Evolutionary conservation across 225 moss, liverwort and hornwort genomes (phyloP), one percentile per base, ranked within the genome.

Genomic region (Asterella californica): DNA sequence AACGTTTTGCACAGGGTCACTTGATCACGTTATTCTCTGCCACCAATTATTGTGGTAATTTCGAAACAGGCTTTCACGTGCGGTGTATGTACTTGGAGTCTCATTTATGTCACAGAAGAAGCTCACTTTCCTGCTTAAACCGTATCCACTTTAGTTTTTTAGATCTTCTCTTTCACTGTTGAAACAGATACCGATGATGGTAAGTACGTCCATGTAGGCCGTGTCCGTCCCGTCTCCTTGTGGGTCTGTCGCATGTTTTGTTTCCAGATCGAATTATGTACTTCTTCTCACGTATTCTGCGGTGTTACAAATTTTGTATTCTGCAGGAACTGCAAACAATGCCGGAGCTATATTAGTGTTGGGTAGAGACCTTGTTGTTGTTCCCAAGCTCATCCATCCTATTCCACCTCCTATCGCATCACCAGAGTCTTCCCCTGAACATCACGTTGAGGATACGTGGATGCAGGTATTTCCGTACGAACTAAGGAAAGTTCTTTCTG

Each of bases 341-440:
- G 97, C 95, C 29, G 97, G 97, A 84, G 97, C 97, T 76, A 99
- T 99, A 72, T 87, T 99, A 87, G 95, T 99, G 53, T 88, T 99
- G 47, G 97, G 97, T 52, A 91, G 97, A 79, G 97, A 99, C 64
- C 84, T 99, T 30, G 97, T 99, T 5, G 97, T 99, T 32, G 97
- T 99, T 38, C 97, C 97, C 45, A 99, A 99, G 77, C 97, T 99
- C 29, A 99, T 99, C 22, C 97, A 99, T 45, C 97, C 97, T 0
- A 91, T 99, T 22, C 97, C 97, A 6, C 97, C 97, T 66, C 84
- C 94, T 1, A 90, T 99, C 34, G 80, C 90, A 24, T 99, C 97
- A 18, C 92, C 95, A 24, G 97, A 99, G 80, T 87, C 87, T 15
- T 99, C 97, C 10, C 97, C 95, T 34, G 97, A 95, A 72, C 85